Base-by-base conservation (phyloP, 2,329 filamentous ascomycete genomes). In the Simplicillium aogashimaense region DNA sequence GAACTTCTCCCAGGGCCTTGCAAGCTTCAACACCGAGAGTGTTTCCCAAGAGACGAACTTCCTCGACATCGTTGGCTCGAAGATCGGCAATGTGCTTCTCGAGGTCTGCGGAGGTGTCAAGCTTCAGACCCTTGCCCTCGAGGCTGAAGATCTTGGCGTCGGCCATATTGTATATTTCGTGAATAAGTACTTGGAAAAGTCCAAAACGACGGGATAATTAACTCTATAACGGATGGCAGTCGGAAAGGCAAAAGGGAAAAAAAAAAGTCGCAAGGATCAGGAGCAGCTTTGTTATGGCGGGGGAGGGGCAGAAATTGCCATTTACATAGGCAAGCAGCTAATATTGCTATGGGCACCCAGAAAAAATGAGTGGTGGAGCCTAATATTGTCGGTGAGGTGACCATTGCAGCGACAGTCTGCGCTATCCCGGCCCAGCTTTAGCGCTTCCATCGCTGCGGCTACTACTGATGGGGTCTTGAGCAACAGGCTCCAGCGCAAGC, bases 1-100 rank as follows among this genome's bases (percentile, higher is more conserved):
- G 70, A 38, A 94, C 81, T 51, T 87, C 78, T 35, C 87, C 89
- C 35, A 98, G 77, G 28, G 81, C 80, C 63, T 89, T 81, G 58
- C 84, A 94, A 37, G 92, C 92, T 37, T 81, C 85, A 40, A 95
- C 80, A 39, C 92, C 92, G 38, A 97, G 70, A 2, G 92, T 97
- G 69, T 98, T 98, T 46, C 90, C 92, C 41, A 86, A 72, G 36
- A 98, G 73, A 50, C 78, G 78, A 50, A 98, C 79, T 63, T 95
- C 88, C 58, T 94, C 87, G 42, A 94, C 74, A 54, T 88, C 75
- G 65, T 80, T 82, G 43, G 78, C 76, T 47, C 77, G 70, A 45
- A 98, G 77, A 37, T 76, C 73, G 51, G 81, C 75, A 55, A 95
- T 85, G 61, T 95, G 82, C 49, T 84, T 70, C 61, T 92, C 84